Base-by-base conservation (phyloP, 176 grass and related monocot genomes). In the Carex parvula region DNA sequence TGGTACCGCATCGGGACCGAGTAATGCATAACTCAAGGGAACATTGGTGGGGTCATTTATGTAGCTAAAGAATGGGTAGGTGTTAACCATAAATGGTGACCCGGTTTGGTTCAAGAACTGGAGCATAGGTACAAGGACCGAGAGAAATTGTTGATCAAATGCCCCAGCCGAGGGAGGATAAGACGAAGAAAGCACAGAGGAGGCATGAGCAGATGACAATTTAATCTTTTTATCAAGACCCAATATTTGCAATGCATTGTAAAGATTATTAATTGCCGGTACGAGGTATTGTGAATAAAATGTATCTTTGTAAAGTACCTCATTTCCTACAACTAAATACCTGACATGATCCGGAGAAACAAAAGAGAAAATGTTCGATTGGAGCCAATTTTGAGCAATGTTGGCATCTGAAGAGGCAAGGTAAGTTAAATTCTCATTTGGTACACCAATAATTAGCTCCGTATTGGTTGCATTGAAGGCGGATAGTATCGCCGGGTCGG, bases 41-140 rank as follows among this genome's bases (percentile, higher is more conserved):
- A 91, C 84, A 74, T 92, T 90, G 60, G 21, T 77, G 4, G 90
- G 90, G 79, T 91, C 91, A 71, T 89, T 89, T 1, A 80, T 84
- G 87, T 92, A 64, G 71, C 89, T 92, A 77, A 92, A 89, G 91
- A 95, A 91, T 2, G 93, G 93, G 79, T 95, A 91, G 12, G 89
- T 84, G 87, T 95, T 95, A 1, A 92, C 55, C 90, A 95, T 95
- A 81, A 95, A 87, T 0, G 93, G 90, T 66, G 93, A 68, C 18
- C 87, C 87, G 20, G 89, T 95, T 84, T 81, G 84, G 18, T 83
- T 87, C 1, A 95, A 84, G 87, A 92, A 89, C 24, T 62, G 72
- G 32, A 95, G 89, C 91, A 95, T 95, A 54, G 90, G 93, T n/a
- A 81, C 76, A 50, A 92, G 85, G 4, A 92, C 86, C 0, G 81